phyloP scores from a whole-genome alignment of 1,284 basidiomycete species.

The Heterobasidion irregulare region DNA sequence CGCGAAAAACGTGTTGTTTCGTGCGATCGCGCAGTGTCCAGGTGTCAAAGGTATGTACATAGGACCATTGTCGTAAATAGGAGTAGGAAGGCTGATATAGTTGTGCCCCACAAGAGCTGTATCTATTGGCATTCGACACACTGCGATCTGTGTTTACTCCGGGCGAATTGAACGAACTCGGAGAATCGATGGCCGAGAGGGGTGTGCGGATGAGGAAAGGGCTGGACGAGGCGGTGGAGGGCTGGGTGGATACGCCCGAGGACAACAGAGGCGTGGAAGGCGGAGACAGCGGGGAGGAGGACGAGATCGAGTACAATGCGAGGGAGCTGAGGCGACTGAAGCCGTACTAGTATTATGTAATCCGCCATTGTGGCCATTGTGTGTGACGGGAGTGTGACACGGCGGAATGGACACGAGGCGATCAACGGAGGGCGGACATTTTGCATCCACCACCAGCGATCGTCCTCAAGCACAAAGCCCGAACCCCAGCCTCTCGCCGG shows the following conservation, averaged over 20 bases:
- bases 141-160: conserved; percentile 61
- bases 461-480: not conserved
- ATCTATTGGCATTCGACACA: conserved; percentile 77
- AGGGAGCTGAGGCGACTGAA: conserved; percentile 51
- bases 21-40: conserved; percentile 79
- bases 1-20: conserved; percentile 75
- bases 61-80: not conserved
- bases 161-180: conserved; percentile 61
- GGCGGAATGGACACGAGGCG: not conserved
- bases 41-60: conserved; percentile 59
- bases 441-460: not conserved
- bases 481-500: not conserved
- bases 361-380: not conserved
- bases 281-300: conserved; percentile 29
- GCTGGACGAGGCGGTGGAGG: conserved; percentile 54
- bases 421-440: not conserved
- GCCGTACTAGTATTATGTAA: conserved; percentile 37
- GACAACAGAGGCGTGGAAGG: conserved; percentile 19
- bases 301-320: conserved; percentile 55
- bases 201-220: conserved; percentile 65
- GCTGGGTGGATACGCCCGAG: conserved; percentile 25
- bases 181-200: conserved; percentile 77
- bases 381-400: not conserved
- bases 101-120: conserved; percentile 50
- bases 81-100: conserved; percentile 5